Evolutionary conservation across 345 rosid species (phyloP).

Genomic region (Rhodomyrtus tomentosa): DNA sequence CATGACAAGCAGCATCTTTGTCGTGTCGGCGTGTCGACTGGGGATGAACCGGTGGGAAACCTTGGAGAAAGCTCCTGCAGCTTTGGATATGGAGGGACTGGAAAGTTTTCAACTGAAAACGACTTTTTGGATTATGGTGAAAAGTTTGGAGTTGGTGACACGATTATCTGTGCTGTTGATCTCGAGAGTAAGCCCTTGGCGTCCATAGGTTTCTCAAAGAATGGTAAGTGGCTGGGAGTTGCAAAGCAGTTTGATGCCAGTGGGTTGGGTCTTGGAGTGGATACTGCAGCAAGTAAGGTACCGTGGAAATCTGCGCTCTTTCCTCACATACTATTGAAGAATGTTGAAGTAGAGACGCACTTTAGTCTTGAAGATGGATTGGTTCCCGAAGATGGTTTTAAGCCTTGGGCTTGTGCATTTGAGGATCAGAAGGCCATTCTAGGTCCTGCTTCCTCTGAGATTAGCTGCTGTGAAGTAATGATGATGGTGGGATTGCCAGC

Average conservation of each 20-base stretch:
- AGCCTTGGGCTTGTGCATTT: constrained; percentile 21
- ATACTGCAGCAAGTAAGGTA: background rate
- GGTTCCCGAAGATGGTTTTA: constrained; percentile 12
- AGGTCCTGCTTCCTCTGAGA: constrained; percentile 7
- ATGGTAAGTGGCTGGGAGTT: constrained; percentile 25
- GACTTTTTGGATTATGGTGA: constrained; percentile 15
- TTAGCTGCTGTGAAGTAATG: constrained; percentile 14
- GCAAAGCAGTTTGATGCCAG: constrained; percentile 20
- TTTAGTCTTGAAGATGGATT: constrained; percentile 18
- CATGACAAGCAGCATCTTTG: constrained; percentile 21
- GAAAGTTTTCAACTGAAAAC: constrained; percentile 14
- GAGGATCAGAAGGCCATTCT: constrained; percentile 12
- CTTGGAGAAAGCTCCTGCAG: constrained; percentile 19
- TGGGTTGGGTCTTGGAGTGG: constrained; percentile 10
- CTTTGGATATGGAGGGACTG: constrained; percentile 28
- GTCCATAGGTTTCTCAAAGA: constrained; percentile 18
- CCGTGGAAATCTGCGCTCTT: constrained; percentile 12
- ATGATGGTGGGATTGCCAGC: constrained; percentile 30
- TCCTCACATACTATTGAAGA: constrained; percentile 25
- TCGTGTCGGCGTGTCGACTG: constrained; percentile 18
- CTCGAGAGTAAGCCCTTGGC: constrained; percentile 21
- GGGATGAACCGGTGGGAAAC: constrained; percentile 11
- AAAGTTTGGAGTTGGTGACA: constrained; percentile 19
- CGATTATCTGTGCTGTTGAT: constrained; percentile 19
- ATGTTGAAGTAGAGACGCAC: constrained; percentile 19